These are phyloP conservation scores for Nephelium lappaceum DNA, from an alignment of 345 rosid species.

Conservation along the genomic window DNA sequence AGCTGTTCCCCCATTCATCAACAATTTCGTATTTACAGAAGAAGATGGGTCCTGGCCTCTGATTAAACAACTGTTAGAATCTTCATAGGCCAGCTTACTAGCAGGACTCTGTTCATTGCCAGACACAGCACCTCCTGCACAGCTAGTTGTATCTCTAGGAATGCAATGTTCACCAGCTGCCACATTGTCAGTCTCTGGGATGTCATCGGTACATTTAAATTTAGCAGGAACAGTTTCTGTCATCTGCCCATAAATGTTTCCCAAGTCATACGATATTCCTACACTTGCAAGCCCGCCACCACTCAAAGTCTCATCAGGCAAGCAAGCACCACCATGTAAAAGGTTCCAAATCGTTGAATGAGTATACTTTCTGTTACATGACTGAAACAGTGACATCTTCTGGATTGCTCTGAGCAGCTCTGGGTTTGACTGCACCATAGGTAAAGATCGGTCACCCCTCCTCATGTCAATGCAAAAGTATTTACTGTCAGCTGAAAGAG, in stretches of 20 bases:
- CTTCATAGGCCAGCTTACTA: conserved; percentile 19
- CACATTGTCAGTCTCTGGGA: conserved; percentile 30
- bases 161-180: conserved; percentile 26
- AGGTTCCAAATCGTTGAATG: conserved; percentile 30
- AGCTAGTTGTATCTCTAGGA: conserved; percentile 17
- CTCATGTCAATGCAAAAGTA: conserved; percentile 28
- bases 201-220: conserved; percentile 13
- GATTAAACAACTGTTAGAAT: conserved; percentile 20
- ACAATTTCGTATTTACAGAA: conserved; percentile 15
- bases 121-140: conserved; percentile 28
- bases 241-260: conserved; percentile 52
- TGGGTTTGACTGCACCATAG: conserved; percentile 33
- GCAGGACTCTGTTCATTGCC: conserved; percentile 29
- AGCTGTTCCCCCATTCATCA: conserved; percentile 21
- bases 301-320: conserved; percentile 24
- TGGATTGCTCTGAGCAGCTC: conserved; percentile 42
- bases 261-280: conserved; percentile 35
- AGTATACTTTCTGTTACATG: conserved; percentile 17
- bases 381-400: conserved; percentile 35
- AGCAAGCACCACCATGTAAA: conserved; percentile 25
- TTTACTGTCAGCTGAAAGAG: conserved; percentile 35
- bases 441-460: conserved; percentile 20
- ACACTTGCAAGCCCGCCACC: conserved; percentile 30
- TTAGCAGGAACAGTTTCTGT: conserved; percentile 42
- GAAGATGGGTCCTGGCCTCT: conserved; percentile 36